Conservation (phyloP, 2,329 filamentous ascomycete genomes). For the Penicillium sp. region DNA sequence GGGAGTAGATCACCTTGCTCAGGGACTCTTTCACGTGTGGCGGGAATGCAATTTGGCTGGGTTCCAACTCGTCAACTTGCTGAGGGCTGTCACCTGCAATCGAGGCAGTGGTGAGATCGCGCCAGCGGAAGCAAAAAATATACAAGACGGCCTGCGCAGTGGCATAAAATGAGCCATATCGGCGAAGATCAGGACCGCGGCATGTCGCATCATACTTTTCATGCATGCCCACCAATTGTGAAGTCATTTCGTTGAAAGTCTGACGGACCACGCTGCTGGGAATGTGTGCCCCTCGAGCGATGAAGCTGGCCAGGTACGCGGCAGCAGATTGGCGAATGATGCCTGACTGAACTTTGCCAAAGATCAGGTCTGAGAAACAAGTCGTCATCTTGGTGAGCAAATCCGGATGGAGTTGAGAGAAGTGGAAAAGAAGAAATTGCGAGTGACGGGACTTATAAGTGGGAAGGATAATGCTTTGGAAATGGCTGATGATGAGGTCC, state of each 20-base stretch:
- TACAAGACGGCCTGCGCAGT: slow-evolving; percentile 85
- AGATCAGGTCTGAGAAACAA: slow-evolving; percentile 65
- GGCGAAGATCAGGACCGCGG: slow-evolving; percentile 75
- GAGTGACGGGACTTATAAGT: slow-evolving; percentile 89
- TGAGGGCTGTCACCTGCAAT: slow-evolving; percentile 50
- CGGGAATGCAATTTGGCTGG: slow-evolving; percentile 73
- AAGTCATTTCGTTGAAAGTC: slow-evolving; percentile 72
- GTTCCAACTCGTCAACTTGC: slow-evolving; percentile 48
- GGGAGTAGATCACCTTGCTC: slow-evolving; percentile 72
- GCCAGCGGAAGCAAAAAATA: slow-evolving; percentile 97
- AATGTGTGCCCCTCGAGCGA: slow-evolving; percentile 81
- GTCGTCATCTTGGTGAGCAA: slow-evolving; percentile 79
- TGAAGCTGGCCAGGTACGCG: slow-evolving; percentile 90
- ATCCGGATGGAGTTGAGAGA: slow-evolving; percentile 72
- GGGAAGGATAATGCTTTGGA: slow-evolving; percentile 79
- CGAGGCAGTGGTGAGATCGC: slow-evolving; percentile 66
- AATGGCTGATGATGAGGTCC: slow-evolving; percentile 75
- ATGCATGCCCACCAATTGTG: slow-evolving; percentile 71
- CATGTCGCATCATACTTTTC: slow-evolving; percentile 65
- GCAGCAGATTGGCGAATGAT: slow-evolving; percentile 77
- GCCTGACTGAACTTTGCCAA: slow-evolving; percentile 62
- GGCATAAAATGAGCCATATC: slow-evolving; percentile 79
- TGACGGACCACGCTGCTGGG: slow-evolving; percentile 69
- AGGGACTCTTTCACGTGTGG: slow-evolving; percentile 67
- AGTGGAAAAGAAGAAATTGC: slow-evolving; percentile 94